Conservation (phyloP, 768 basidiomycete genomes). For the Termitomyces eurrhizus region DNA sequence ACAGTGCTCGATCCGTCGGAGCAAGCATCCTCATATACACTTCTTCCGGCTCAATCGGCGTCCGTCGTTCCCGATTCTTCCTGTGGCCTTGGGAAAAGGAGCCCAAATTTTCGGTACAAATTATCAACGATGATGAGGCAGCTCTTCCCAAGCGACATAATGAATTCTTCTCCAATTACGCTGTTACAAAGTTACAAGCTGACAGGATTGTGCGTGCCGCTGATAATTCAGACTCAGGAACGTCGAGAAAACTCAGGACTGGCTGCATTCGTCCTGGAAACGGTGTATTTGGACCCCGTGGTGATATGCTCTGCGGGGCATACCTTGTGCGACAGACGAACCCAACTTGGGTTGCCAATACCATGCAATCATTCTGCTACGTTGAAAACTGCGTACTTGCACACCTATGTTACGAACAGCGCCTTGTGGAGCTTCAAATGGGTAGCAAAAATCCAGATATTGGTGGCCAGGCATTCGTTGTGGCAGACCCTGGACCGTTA, state of each 20-base stretch:
- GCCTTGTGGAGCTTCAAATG: constrained; percentile 50
- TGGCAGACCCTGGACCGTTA: constrained; percentile 64
- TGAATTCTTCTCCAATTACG: constrained; percentile 78
- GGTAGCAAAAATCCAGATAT: constrained; percentile 51
- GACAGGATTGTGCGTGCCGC: constrained; percentile 43
- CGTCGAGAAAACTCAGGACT: constrained; percentile 44
- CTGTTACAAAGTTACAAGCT: constrained; percentile 57
- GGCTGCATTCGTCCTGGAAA: constrained; percentile 79
- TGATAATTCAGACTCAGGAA: constrained; percentile 28
- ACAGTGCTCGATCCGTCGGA: constrained; percentile 51
- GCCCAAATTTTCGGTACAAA: constrained; percentile 56
- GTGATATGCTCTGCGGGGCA: constrained; percentile 63
- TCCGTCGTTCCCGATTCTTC: constrained; percentile 56
- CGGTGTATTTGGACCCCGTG: constrained; percentile 71
- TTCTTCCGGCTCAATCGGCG: constrained; percentile 63
- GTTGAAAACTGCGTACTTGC: constrained; percentile 76
- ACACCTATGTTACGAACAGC: constrained; percentile 69
- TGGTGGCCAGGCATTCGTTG: constrained; percentile 65
- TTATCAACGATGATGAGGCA: constrained; percentile 57
- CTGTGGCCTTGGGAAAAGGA: constrained; percentile 74
- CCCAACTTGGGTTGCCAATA: constrained; percentile 57
- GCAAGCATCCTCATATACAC: constrained; percentile 63
- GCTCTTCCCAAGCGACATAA: constrained; percentile 48
- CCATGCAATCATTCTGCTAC: constrained; percentile 63
- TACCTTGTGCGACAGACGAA: constrained; percentile 58